A percentile compares a stretch with the other conserved stretches of the same genome.
Evolutionary conservation across 208 protist species (phyloP).

Genomic region (Leishmania gerbilli): DNA sequence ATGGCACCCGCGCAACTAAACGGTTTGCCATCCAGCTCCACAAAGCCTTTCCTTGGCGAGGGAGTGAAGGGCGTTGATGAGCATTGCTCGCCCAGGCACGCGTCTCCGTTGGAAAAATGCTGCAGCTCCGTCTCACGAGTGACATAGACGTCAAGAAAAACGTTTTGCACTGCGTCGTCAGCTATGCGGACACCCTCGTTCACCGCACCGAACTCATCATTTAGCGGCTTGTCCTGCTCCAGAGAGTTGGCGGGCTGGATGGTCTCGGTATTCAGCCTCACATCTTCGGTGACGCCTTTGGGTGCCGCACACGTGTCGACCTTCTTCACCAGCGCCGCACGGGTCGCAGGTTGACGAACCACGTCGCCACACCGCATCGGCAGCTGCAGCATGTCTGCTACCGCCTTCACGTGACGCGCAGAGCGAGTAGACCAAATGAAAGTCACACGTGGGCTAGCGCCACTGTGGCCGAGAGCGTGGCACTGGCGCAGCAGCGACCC

Average conservation of each 20-base stretch:
- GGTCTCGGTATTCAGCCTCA: not conserved
- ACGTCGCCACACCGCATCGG: not conserved
- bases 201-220: not conserved
- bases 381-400: slow-evolving; percentile 14
- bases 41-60: not conserved
- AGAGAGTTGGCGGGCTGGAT: not conserved
- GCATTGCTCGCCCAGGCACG: not conserved
- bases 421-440: slow-evolving; percentile 10
- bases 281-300: not conserved
- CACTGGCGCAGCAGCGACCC: slow-evolving; percentile 15
- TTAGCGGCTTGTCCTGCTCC: not conserved
- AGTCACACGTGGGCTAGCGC: not conserved
- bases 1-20: not conserved
- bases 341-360: not conserved
- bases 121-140: not conserved
- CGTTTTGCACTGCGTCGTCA: not conserved
- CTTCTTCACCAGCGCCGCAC: not conserved
- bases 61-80: no score
- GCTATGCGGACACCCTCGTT: not conserved
- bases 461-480: not conserved
- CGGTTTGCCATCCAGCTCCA: not conserved
- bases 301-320: not conserved
- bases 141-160: slow-evolving; percentile 1
- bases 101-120: not conserved
- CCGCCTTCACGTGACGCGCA: slow-evolving; percentile 4